Evolutionary conservation across 352 stramenopile genomes (phyloP), one percentile per base, ranked within the genome.

Genomic region (Phytophthora pistaciae): DNA sequence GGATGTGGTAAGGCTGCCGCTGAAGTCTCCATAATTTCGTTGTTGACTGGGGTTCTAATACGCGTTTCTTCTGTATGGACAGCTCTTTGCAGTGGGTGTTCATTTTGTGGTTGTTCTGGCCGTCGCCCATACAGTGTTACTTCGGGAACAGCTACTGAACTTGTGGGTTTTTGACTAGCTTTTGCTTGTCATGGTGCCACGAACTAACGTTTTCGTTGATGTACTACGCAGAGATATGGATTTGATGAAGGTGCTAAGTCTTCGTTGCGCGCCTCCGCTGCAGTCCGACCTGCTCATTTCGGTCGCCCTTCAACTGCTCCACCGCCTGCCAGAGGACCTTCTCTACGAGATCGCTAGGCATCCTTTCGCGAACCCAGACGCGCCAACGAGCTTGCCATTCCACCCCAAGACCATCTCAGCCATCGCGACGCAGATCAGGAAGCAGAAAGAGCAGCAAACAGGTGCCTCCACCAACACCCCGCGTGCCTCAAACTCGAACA

Each of bases 41-140:
- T 27, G 42, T 2, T 44, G 38, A 3, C 38, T 33, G 3, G 13
- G 3, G 42, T 49, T 36, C 3, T 58, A 8, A 57, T 5, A 44
- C 38, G 38, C n/a, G 18, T 3, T 59, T 27, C 10, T 27, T 20
- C 38, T 55, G 14, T 62, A 27, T 10, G 5, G 29, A 21, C 38
- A 96, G 90, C 71, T 98, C 11, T 97, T 98, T 70, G 92, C 93
- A 20, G 87, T 97, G 14, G 93, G 93, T 1, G 86, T 98, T 8
- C 93, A 98, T 76, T 96, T 98, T 63, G 89, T 98, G 20, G 91
- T 98, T 1, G 67, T 97, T 0, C 71, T 98, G n/a, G 91, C 87
- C 13, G 90, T 96, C 11, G 90, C 93, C 14, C 88, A 97, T 69
- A 94, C 94, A 0, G 87, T 98, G 10, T 68, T 98, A 16, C 78